Base-by-base conservation (phyloP, 2,329 filamentous ascomycete genomes). In the Fonsecaea pedrosoi region DNA sequence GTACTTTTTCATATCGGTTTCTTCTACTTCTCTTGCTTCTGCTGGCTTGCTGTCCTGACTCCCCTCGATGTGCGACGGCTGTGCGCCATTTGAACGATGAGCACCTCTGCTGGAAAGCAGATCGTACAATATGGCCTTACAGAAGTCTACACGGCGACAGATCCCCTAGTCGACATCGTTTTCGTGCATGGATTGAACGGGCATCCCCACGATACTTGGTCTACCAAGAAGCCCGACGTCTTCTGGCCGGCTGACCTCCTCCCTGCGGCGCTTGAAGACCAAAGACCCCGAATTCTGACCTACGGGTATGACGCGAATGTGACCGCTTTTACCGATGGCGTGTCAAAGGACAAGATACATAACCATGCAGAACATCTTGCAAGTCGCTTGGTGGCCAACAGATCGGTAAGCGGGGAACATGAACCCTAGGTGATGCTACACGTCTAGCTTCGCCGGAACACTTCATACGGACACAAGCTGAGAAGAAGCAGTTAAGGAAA, bases 271-370 rank as follows among this genome's bases (percentile, higher is more conserved):
- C 79, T 92, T 15, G 83, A 82, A 61, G 79, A 82, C 9, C 81
- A 82, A 10, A 84, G 84, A 30, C 88, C 88, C 60, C 87, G 91
- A 60, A 81, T 92, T 21, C 78, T 92, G 62, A 88, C 89, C 0
- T 92, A 92, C 74, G 90, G 90, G 30, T 92, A 92, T 75, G 91
- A 92, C 75, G 89, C 90, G 30, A 88, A 91, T 66, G 82, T 85
- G 1, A 77, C 79, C 42, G 77, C 82, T 0, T 85, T 85, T 69
- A 81, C 78, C 2, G 79, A 82, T 70, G 83, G 84, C 62, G 85
- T 82, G 18, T 85, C 87, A 2, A 89, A 87, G 73, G 85, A 90
- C 70, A 89, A 89, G 72, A 87, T 92, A 72, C 85, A 88, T 67
- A 86, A 90, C 73, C 90, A 92, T 77, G 89, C 90, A 0, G 89